Conservation (phyloP, 441 rosid genomes). For the Syzygium syzygioides region DNA sequence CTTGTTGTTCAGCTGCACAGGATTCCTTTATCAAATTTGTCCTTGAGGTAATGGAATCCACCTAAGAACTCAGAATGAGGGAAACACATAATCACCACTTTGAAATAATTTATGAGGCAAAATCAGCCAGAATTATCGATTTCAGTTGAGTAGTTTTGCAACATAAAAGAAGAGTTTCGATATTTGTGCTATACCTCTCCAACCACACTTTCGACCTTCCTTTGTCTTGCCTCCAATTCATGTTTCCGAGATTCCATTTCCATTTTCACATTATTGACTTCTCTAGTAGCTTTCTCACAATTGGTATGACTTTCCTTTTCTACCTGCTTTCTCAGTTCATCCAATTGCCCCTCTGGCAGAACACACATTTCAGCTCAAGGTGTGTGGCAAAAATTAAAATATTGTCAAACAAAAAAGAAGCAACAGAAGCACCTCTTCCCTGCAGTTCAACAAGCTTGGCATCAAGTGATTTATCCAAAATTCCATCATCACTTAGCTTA, state of each 20-base stretch:
- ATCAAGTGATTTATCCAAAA: conserved; percentile 61
- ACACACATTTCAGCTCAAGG: neutral
- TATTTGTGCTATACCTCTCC: conserved; percentile 38
- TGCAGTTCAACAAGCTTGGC: conserved; percentile 64
- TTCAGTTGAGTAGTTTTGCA: neutral
- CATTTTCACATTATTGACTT: conserved; percentile 35
- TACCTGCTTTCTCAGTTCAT: conserved; percentile 36
- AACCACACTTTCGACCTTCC: conserved; percentile 56
- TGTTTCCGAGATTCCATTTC: conserved; percentile 56
- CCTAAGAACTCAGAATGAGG: conserved; percentile 33
- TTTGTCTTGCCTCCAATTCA: conserved; percentile 66
- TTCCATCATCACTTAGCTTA: conserved; percentile 55
- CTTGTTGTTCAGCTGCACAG: conserved; percentile 49
- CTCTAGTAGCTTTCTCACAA: conserved; percentile 43
- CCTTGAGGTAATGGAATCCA: conserved; percentile 52
- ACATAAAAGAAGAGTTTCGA: neutral
- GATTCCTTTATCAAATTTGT: conserved; percentile 47
- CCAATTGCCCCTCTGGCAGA: conserved; percentile 53
- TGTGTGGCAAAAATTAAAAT: neutral
- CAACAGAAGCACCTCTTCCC: conserved; percentile 45
- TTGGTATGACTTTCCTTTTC: conserved; percentile 56
- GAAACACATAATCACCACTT: neutral
- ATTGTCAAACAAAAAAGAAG: neutral
- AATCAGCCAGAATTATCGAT: neutral
- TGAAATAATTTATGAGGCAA: neutral